phyloP scores from a whole-genome alignment of 176 grass and related monocot genomes.

The Bromus sterilis region DNA sequence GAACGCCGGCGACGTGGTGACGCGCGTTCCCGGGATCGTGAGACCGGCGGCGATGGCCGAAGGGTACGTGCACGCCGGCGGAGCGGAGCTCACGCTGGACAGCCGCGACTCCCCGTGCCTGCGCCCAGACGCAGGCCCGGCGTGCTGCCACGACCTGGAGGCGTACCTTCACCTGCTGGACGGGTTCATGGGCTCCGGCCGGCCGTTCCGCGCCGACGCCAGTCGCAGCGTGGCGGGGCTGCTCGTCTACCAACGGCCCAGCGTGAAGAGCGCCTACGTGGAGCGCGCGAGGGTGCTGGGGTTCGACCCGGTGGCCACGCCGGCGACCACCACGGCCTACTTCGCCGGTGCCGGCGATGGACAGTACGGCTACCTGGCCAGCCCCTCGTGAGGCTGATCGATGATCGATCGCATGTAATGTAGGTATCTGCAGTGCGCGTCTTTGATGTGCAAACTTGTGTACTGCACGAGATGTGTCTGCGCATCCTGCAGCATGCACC shows the following conservation, averaged over 20 bases:
- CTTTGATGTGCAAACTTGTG: not conserved
- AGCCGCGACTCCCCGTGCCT: constrained; percentile 57
- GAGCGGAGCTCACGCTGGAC: constrained; percentile 48
- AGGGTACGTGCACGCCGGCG: constrained; percentile 40
- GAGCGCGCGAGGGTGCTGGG: constrained; percentile 41
- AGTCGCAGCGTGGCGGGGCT: constrained; percentile 48
- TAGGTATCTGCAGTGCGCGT: not conserved
- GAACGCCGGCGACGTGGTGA: constrained; percentile 74
- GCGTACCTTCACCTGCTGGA: constrained; percentile 68
- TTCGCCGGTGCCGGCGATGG: constrained; percentile 3
- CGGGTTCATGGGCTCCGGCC: constrained; percentile 40
- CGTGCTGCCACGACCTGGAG: constrained; percentile 70
- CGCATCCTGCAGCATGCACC: not conserved
- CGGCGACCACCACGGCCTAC: not conserved
- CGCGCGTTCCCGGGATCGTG: constrained; percentile 33
- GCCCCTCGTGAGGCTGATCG: constrained; percentile 16
- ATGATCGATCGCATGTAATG: not conserved
- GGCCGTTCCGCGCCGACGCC: constrained; percentile 46
- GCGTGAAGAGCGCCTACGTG: constrained; percentile 43
- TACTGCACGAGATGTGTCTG: not conserved
- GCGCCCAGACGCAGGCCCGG: constrained; percentile 42
- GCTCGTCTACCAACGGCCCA: constrained; percentile 42
- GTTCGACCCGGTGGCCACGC: constrained; percentile 21
- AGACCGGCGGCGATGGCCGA: constrained; percentile 4
- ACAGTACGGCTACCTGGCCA: constrained; percentile 38